These are phyloP conservation scores for Amaranthus tricolor DNA, from an alignment of 179 eudicot species.

Conservation along the genomic window DNA sequence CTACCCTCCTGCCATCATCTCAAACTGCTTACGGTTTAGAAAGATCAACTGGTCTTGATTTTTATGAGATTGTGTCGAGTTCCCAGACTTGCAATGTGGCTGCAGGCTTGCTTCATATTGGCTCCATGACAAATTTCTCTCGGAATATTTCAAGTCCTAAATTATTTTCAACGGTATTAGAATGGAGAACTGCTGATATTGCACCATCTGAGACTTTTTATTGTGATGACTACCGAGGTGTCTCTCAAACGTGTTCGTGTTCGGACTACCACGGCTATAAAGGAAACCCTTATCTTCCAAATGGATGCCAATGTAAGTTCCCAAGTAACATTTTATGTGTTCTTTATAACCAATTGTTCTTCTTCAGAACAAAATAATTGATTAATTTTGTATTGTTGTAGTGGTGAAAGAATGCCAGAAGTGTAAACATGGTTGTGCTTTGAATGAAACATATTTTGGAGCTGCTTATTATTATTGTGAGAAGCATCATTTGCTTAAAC, in stretches of 20 bases:
- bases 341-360: no score
- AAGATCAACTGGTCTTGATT: slow-evolving; percentile 2
- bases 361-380: not conserved
- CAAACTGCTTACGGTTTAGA: not conserved
- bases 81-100: slow-evolving; percentile 10
- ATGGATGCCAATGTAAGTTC: slow-evolving; percentile 31
- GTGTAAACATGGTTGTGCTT: not conserved
- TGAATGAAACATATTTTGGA: not conserved
- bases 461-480: not conserved
- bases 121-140: not conserved
- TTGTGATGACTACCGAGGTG: no score
- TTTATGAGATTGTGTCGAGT: slow-evolving; percentile 10
- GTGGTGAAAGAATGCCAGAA: slow-evolving; percentile 7
- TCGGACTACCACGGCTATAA: not conserved
- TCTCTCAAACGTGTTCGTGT: no score
- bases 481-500: not conserved
- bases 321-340: no score
- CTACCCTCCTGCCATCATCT: slow-evolving; percentile 18
- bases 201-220: no score
- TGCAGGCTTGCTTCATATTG: slow-evolving; percentile 23
- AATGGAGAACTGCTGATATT: slow-evolving; percentile 14
- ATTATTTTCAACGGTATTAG: slow-evolving; percentile 22
- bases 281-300: slow-evolving; percentile 30
- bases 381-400: not conserved
- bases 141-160: slow-evolving; percentile 15